Percentiles rank a stretch among this genome's conserved stretches.
Conservation (phyloP, 208 protist genomes). For the Tritrichomonas musculus region DNA sequence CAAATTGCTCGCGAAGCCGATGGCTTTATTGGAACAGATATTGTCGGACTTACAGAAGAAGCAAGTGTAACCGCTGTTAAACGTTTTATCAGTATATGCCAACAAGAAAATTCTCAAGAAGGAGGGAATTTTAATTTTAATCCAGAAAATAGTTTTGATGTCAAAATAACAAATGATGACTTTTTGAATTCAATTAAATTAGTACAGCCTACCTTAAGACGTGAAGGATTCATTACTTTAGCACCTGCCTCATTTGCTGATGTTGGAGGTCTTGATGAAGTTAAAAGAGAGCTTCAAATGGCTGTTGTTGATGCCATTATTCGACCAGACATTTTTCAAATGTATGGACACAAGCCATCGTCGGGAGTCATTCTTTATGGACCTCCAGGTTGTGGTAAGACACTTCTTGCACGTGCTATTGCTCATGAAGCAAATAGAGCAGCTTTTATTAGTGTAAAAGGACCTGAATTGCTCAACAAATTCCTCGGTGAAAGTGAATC, state of each 20-base stretch:
- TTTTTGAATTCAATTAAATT: not conserved
- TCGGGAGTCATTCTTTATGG: slow-evolving; percentile 40
- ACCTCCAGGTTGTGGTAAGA: slow-evolving; percentile 43
- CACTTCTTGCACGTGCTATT: slow-evolving; percentile 34
- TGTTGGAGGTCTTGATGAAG: slow-evolving; percentile 35
- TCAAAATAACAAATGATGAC: not conserved
- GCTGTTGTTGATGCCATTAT: slow-evolving; percentile 29
- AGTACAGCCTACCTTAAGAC: not conserved
- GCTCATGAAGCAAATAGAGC: not conserved
- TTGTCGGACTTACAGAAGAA: not conserved
- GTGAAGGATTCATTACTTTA: not conserved
- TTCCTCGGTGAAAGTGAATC: slow-evolving; percentile 45
- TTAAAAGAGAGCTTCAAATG: slow-evolving; percentile 21
- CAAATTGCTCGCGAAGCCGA: not conserved
- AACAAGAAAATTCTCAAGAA: too few relatives aligned
- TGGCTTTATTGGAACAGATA: not conserved
- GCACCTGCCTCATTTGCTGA: slow-evolving; percentile 9
- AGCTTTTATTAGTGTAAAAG: slow-evolving; percentile 47
- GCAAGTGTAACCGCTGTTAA: not conserved
- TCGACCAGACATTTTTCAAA: not conserved
- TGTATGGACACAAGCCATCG: not conserved
- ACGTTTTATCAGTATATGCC: not conserved
- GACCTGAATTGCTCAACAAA: slow-evolving; percentile 76
- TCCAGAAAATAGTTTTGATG: not conserved
- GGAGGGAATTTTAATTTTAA: too few relatives aligned